These are phyloP conservation scores for Avicennia marina DNA, from an alignment of 257 asterid species.

Conservation along the genomic window DNA sequence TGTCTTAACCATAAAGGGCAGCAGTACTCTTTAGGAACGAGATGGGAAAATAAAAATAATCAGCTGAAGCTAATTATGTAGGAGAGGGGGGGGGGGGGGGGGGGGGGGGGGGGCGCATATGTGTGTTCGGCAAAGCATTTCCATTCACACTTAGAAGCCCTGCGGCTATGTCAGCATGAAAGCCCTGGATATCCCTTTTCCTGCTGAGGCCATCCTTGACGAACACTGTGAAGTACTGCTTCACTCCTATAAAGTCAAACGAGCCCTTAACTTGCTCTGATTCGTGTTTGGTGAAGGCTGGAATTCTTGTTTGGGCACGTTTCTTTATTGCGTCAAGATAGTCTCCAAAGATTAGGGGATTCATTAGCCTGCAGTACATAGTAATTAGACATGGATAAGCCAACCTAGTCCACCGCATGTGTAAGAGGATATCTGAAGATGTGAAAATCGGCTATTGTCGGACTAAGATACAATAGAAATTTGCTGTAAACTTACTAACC, in stretches of 20 bases:
- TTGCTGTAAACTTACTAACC: slow-evolving; percentile 31
- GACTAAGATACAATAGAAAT: not conserved
- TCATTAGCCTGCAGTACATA: slow-evolving; percentile 39
- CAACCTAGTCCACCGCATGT: too few species aligned
- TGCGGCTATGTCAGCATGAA: slow-evolving; percentile 30
- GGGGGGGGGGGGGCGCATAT: too few species aligned
- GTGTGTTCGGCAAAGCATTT: not conserved
- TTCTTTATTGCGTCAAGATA: slow-evolving; percentile 51
- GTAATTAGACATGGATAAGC: not conserved
- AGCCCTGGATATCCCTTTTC: slow-evolving; percentile 21
- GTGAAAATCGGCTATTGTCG: too few species aligned
- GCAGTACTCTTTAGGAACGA: too few species aligned
- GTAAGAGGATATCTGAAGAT: too few species aligned
- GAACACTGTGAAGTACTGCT: slow-evolving; percentile 29
- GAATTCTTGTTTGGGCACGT: slow-evolving; percentile 41
- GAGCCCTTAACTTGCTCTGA: slow-evolving; percentile 52
- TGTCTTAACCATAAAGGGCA: too few species aligned
- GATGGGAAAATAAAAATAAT: not conserved
- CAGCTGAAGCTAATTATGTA: too few species aligned
- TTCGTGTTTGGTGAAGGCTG: slow-evolving; percentile 38
- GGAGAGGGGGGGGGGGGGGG: too few species aligned
- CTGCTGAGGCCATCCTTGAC: slow-evolving; percentile 29
- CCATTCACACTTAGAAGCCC: slow-evolving; percentile 20
- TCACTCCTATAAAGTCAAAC: slow-evolving; percentile 53
- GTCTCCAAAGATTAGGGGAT: slow-evolving; percentile 58